Percentiles rank a stretch among this genome's conserved stretches.
Evolutionary conservation across 2,329 filamentous ascomycete species (phyloP).

Genomic region (Fusarium poae): DNA sequence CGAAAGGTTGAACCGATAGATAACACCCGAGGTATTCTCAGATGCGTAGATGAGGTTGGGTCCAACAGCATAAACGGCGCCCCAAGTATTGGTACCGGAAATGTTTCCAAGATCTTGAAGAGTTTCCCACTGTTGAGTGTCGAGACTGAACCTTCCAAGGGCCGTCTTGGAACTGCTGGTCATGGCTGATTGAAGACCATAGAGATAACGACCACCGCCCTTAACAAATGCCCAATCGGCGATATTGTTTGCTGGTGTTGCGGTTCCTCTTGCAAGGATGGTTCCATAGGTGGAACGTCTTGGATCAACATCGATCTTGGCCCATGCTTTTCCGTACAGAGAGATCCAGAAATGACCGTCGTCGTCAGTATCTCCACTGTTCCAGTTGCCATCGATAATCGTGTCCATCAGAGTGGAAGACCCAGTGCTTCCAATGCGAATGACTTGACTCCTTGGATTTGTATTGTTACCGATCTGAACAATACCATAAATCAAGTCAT

Average conservation of each 20-base stretch:
- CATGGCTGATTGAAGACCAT: constrained; percentile 1
- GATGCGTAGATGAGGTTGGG: constrained; percentile 15
- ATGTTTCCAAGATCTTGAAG: neutral
- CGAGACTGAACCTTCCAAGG: constrained; percentile 11
- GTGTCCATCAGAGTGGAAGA: constrained; percentile 21
- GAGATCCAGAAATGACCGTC: constrained; percentile 20
- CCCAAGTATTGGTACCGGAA: constrained; percentile 13
- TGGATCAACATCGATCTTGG: constrained; percentile 17
- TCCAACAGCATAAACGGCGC: constrained; percentile 17
- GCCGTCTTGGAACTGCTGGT: neutral
- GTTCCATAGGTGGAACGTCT: constrained; percentile 6
- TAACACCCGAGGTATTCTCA: constrained; percentile 18
- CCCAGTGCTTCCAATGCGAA: constrained; percentile 9
- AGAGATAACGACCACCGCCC: constrained; percentile 6
- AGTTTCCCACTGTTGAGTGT: neutral
- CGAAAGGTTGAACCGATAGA: constrained; percentile 15
- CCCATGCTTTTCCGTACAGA: constrained; percentile 4
- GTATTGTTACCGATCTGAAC: constrained; percentile 2
- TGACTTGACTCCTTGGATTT: constrained; percentile 8
- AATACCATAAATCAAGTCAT: constrained; percentile 16
- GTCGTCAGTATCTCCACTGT: constrained; percentile 8
- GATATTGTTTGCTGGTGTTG: neutral
- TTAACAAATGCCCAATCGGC: constrained; percentile 14
- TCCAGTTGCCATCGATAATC: constrained; percentile 3
- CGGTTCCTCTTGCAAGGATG: neutral